A percentile compares a stretch with the other conserved stretches of the same genome.
Evolutionary conservation across 1,284 basidiomycete genomes (phyloP).

Genomic region (Waitea zeae): DNA sequence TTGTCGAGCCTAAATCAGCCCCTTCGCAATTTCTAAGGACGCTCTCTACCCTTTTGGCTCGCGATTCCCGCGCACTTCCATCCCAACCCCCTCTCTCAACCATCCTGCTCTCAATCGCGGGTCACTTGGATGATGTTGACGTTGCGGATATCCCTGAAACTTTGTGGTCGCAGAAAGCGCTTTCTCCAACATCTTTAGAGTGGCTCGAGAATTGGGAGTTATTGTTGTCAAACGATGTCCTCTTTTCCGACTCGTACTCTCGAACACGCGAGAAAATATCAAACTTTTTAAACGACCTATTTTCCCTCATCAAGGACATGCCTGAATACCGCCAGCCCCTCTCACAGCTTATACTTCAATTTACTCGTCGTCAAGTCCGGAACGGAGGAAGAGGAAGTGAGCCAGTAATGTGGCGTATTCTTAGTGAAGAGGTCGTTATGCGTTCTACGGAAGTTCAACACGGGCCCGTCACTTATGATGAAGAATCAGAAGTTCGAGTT

Average conservation of each 20-base stretch:
- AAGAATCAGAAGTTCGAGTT: conserved; percentile 1
- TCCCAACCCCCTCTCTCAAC: conserved; percentile 42
- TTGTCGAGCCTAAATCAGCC: conserved; percentile 28
- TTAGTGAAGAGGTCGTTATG: conserved; percentile 40
- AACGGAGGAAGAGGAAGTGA: conserved; percentile 18
- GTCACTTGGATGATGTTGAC: conserved; percentile 44
- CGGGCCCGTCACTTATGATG: conserved; percentile 2
- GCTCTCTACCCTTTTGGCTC: conserved; percentile 38
- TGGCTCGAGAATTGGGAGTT: conserved; percentile 52
- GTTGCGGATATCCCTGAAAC: conserved; percentile 37
- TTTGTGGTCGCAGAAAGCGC: conserved; percentile 45
- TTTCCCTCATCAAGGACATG: conserved; percentile 52
- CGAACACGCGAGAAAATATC: conserved; percentile 38
- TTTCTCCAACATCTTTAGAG: conserved; percentile 47
- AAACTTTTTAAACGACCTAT: conserved; percentile 33
- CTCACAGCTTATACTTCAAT: conserved; percentile 36
- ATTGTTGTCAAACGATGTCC: conserved; percentile 30
- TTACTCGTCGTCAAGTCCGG: conserved; percentile 18
- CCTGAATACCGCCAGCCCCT: conserved; percentile 41
- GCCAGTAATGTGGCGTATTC: conserved; percentile 36
- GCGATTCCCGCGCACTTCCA: conserved; percentile 32
- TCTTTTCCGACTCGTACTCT: conserved; percentile 28
- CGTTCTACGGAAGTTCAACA: conserved; percentile 21
- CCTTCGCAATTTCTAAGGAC: conserved; percentile 39
- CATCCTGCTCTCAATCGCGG: conserved; percentile 41